Evolutionary conservation across 2,329 filamentous ascomycete genomes (phyloP).

Genomic region (Xylariaceae sp.): DNA sequence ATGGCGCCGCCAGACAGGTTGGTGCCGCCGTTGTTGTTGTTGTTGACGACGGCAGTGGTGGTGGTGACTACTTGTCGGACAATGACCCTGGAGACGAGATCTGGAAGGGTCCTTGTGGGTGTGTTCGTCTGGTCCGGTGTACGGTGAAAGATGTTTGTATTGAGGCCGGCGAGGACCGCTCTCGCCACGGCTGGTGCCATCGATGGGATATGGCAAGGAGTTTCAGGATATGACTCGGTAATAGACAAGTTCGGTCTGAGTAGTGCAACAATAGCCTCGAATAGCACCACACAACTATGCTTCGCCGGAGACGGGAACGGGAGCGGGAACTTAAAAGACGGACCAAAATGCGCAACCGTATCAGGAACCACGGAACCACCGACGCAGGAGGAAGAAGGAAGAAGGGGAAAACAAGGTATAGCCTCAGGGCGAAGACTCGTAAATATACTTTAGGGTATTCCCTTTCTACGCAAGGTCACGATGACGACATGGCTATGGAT

Average conservation of each 20-base stretch:
- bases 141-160: slow-evolving; percentile 6
- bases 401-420: no score
- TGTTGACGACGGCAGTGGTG: slow-evolving; percentile 21
- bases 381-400: no score
- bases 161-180: slow-evolving; percentile 4
- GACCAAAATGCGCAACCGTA: no score
- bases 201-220: neutral
- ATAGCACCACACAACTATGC: neutral
- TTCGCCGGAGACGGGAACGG: neutral
- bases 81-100: slow-evolving; percentile 18
- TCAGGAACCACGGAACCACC: no score
- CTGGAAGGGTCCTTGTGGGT: slow-evolving; percentile 20
- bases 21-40: slow-evolving; percentile 12
- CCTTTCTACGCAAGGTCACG: no score
- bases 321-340: neutral
- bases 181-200: slow-evolving; percentile 18
- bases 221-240: neutral
- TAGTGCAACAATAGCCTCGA: neutral
- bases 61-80: slow-evolving; percentile 19
- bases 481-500: no score
- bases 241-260: no score
- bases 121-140: slow-evolving; percentile 1
- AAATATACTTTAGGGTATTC: no score
- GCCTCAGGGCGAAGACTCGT: no score
- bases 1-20: slow-evolving; percentile 43